These are phyloP conservation scores for Dendrobium huoshanense DNA, from an alignment of 106 monocot species.

Conservation along the genomic window DNA sequence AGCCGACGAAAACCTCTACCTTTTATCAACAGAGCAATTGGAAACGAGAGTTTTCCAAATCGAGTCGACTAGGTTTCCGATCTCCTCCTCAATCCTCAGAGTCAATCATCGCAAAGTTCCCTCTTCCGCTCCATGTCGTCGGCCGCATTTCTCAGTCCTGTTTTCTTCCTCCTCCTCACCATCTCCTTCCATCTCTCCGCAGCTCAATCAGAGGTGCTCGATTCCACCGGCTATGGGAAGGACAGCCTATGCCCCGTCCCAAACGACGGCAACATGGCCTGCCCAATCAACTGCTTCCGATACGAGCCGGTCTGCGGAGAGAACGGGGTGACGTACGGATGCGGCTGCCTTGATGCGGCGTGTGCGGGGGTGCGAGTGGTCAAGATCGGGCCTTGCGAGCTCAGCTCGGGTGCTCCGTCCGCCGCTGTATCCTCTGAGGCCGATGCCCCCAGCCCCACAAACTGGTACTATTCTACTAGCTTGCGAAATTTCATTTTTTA, in stretches of 20 bases:
- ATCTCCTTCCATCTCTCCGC: neutral
- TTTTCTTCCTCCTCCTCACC: neutral
- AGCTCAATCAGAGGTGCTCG: neutral
- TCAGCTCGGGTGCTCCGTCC: constrained; percentile 12
- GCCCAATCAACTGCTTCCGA: constrained; percentile 60
- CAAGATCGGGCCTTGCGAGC: constrained; percentile 15
- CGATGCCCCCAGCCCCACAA: no score
- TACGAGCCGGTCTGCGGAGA: constrained; percentile 68
- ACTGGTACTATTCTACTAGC: no score
- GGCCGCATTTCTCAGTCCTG: no score
- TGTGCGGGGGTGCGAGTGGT: constrained; percentile 35
- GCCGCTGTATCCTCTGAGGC: no score
- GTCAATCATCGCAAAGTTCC: neutral
- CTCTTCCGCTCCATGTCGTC: neutral
- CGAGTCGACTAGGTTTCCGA: no score
- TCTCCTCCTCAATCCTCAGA: no score
- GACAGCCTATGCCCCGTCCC: neutral
- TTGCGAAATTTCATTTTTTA: no score
- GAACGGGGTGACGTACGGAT: constrained; percentile 69
- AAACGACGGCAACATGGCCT: constrained; percentile 4
- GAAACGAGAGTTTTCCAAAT: no score
- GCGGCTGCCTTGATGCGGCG: constrained; percentile 66
- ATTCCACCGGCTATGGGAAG: no score
- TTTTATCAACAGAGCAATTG: no score
- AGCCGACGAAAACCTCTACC: no score